Evolutionary conservation across 2,329 filamentous ascomycete genomes (phyloP), one percentile per base, ranked within the genome.

Genomic region (Bisporella sp.): DNA sequence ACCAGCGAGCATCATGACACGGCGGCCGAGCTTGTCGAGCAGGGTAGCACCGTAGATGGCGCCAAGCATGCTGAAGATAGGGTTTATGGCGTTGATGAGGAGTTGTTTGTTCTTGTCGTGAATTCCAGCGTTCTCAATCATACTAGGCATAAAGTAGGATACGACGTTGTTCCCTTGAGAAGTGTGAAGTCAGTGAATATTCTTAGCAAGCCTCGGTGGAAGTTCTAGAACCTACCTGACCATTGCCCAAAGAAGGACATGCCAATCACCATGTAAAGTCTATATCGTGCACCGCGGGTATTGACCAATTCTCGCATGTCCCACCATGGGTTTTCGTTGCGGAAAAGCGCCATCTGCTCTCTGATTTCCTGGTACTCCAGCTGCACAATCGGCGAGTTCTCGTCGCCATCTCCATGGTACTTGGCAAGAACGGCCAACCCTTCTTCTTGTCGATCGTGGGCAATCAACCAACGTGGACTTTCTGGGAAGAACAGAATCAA

Each of bases 271-370:
- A 77, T 73, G 59, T 70, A 70, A 3, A 76, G 67, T 21, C 76
- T 65, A 59, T 78, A 78, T 12, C 72, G 67, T 35, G 71, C 69
- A 37, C 70, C 71, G 12, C 64, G 65, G 4, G 70, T 74, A 61
- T 76, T 73, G 62, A 71, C 68, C 13, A 81, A 66, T 54, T 77
- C 76, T 7, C 74, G 66, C 67, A 76, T 82, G 62, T 82, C 74
- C 76, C 77, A 82, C 73, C 75, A 81, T 2, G 73, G 69, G 57
- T 82, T 82, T 52, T 80, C 78, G 12, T 73, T 66, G n/a, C 68
- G 68, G 5, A 70, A 72, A 6, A 71, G 61, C 45, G 67, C 66
- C 46, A 75, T 69, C 47, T 75, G 70, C 59, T 79, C 75, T 31
- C 76, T 65, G 60, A 79, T 77, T 57, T 81, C 76, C 31, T 71